These are phyloP conservation scores for Gentiana macrophylla DNA, from an alignment of 257 asterid species.

Conservation along the genomic window DNA sequence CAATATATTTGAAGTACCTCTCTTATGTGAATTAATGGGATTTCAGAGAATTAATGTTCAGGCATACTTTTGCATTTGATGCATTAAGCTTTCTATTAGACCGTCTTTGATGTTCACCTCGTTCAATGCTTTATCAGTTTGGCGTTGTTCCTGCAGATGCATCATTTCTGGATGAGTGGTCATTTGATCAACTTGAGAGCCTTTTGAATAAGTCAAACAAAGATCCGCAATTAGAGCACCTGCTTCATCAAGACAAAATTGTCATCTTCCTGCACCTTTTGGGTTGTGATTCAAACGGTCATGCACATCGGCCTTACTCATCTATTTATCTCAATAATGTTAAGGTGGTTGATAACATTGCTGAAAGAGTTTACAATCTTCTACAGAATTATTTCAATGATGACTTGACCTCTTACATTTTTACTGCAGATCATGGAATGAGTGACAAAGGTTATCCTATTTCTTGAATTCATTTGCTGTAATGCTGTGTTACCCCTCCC, in stretches of 20 bases:
- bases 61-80: too few relatives aligned
- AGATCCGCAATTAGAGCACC: slow-evolving; percentile 62
- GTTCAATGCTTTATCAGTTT: slow-evolving; percentile 12
- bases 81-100: too few relatives aligned
- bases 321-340: slow-evolving; percentile 91
- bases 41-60: too few relatives aligned
- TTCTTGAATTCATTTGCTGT: slow-evolving; percentile 9
- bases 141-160: slow-evolving; percentile 53
- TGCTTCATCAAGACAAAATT: slow-evolving; percentile 80
- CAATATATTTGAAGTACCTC: too few relatives aligned
- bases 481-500: not conserved
- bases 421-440: slow-evolving; percentile 99
- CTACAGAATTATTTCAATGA: slow-evolving; percentile 82
- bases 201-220: slow-evolving; percentile 71
- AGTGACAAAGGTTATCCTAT: slow-evolving; percentile 77
- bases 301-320: slow-evolving; percentile 96
- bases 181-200: slow-evolving; percentile 71
- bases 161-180: slow-evolving; percentile 97
- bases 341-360: slow-evolving; percentile 91
- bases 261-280: slow-evolving; percentile 82
- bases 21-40: too few relatives aligned
- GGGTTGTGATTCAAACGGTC: slow-evolving; percentile 98
- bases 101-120: not conserved
- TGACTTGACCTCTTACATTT: slow-evolving; percentile 70
- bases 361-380: slow-evolving; percentile 91